A percentile compares a stretch with the other conserved stretches of the same genome.
These are phyloP conservation scores for Fusarium virguliforme DNA, from an alignment of 2,329 filamentous ascomycete genomes.

Conservation along the genomic window DNA sequence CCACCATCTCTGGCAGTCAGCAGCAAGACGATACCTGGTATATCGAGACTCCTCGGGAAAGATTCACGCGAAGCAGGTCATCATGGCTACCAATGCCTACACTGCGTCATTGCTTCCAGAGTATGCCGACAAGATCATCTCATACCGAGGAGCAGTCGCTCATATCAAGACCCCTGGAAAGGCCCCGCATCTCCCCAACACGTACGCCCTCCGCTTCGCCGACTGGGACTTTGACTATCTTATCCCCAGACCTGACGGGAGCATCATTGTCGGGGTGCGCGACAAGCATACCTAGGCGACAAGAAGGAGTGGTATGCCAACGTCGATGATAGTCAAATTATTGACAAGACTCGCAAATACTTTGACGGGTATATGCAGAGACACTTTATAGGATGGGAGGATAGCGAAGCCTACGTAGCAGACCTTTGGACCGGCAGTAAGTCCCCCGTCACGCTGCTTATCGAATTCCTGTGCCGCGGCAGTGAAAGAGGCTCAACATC, in stretches of 20 bases:
- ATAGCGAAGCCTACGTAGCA: constrained; percentile 55
- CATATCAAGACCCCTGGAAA: constrained; percentile 5
- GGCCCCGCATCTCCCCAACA: constrained; percentile 3
- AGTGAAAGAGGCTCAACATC: not conserved
- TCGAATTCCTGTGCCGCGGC: not conserved
- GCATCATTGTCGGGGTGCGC: constrained; percentile 28
- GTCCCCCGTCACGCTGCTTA: constrained; percentile 22
- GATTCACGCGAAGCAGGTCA: constrained; percentile 40
- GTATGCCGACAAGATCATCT: constrained; percentile 40
- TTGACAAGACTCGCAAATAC: constrained; percentile 43
- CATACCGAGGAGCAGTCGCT: not conserved
- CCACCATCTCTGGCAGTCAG: constrained; percentile 30
- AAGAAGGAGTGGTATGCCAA: constrained; percentile 19
- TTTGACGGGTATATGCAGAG: constrained; percentile 66
- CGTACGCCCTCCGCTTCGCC: constrained; percentile 9
- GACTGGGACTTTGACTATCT: constrained; percentile 20
- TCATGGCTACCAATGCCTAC: constrained; percentile 54
- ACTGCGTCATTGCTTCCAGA: constrained; percentile 44
- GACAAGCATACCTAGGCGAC: not conserved
- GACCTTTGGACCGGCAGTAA: constrained; percentile 53
- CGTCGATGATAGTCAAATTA: constrained; percentile 12
- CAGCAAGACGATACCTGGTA: not conserved
- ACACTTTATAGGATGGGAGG: constrained; percentile 66
- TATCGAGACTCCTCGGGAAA: constrained; percentile 41
- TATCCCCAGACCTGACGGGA: constrained; percentile 18